Base-by-base conservation (phyloP, 2,329 filamentous ascomycete genomes). In the Thielaviopsis ethacetica region DNA sequence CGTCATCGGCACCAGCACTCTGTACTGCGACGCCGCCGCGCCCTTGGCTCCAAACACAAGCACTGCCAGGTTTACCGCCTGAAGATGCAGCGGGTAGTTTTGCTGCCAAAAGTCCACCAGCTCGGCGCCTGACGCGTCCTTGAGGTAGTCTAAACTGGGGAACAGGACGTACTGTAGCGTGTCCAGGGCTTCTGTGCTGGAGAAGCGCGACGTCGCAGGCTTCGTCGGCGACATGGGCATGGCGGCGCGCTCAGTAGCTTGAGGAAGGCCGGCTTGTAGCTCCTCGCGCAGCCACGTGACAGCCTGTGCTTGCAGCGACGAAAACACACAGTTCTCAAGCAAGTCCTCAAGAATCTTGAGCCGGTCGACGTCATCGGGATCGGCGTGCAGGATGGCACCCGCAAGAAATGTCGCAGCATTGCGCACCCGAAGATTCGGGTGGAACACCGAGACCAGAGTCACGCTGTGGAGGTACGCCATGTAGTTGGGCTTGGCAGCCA, bases 251-350 rank as follows among this genome's bases (percentile, higher is more conserved):
- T 59, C 60, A 26, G 50, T 44, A 13, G 60, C 60, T 34, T 44
- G 57, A 4, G 60, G 60, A 26, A 61, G 57, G 2, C 57, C 57
- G 4, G 72, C 67, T 9, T 83, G 72, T 17, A 84, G 70, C 66
- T 85, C 82, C 64, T 84, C 82, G 58, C 80, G 77, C 38, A 84
- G 69, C 82, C 82, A 85, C 3, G 75, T 75, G 4, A 85, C 75
- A 0, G 81, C 82, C 50, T 79, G 81, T 9, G 79, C 82, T 66
- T 83, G 83, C 44, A 85, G 72, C 0, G 77, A 74, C 1, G 80
- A 74, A 64, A 82, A 84, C 63, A 80, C 76, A 71, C 82, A 84
- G 66, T 84, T 82, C 68, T 84, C 81, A 13, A 85, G 69, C 13
- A 84, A 73, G 65, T 85, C 82, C 57, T 82, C 78, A 9, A 86